phyloP scores from a whole-genome alignment of 495 filamentous ascomycete genomes.

The Talaromyces thailandensis region DNA sequence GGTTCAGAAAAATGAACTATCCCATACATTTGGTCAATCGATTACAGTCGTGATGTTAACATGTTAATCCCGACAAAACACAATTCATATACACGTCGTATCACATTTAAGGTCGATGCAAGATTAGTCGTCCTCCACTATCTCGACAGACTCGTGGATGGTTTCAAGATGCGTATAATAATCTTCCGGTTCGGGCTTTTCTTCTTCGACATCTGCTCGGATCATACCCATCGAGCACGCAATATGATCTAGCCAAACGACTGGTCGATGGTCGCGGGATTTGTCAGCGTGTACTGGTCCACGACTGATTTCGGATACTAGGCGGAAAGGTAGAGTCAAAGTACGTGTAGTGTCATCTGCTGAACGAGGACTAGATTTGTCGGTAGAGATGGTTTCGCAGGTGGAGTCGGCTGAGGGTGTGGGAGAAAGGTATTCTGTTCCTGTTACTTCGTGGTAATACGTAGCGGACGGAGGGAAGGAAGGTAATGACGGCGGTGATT shows the following conservation, averaged over 20 bases:
- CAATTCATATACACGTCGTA: background rate
- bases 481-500: background rate
- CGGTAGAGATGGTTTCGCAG: slow-evolving; percentile 1
- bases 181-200: background rate
- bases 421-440: background rate
- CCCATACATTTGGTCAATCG: background rate
- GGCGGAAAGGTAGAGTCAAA: slow-evolving; percentile 16
- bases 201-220: slow-evolving; percentile 12
- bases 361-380: background rate
- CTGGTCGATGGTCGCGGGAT: slow-evolving; percentile 14
- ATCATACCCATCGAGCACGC: slow-evolving; percentile 31
- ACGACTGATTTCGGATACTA: slow-evolving; percentile 20
- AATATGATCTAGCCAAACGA: slow-evolving; percentile 28
- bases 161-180: background rate
- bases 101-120: background rate
- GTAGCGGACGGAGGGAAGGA: background rate
- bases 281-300: slow-evolving; percentile 9
- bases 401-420: slow-evolving; percentile 6
- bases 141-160: background rate
- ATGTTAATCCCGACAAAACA: background rate
- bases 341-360: background rate
- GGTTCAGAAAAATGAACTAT: background rate
- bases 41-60: background rate
- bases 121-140: background rate
- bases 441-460: background rate